Evolutionary conservation across 495 filamentous ascomycete genomes (phyloP).

Genomic region (Trichoderma erinaceum): DNA sequence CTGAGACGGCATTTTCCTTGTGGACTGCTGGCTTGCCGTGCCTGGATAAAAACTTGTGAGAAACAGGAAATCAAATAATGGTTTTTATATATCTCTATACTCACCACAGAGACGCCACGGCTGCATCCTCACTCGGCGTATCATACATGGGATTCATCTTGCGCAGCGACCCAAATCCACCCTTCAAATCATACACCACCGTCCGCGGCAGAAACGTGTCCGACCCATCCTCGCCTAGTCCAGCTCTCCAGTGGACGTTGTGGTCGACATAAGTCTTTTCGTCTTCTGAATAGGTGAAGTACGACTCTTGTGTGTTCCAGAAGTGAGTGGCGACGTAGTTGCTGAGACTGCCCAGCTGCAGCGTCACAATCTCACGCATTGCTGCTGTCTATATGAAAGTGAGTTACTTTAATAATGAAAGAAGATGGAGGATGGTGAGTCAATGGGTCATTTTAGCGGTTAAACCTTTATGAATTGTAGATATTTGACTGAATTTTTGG

Average conservation of each 20-base stretch:
- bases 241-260: constrained; percentile 85
- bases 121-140: constrained; percentile 42
- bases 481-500: not conserved
- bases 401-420: no score
- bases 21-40: constrained; percentile 63
- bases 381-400: constrained; percentile 10
- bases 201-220: constrained; percentile 92
- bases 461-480: not conserved
- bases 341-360: constrained; percentile 86
- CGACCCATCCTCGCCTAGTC: constrained; percentile 71
- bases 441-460: no score
- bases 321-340: constrained; percentile 98
- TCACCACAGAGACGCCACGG: constrained; percentile 54
- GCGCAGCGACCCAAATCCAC: constrained; percentile 78
- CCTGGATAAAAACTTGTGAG: constrained; percentile 44
- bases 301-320: constrained; percentile 98
- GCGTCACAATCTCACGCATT: constrained; percentile 95
- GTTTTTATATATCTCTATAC: not conserved
- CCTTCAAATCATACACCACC: constrained; percentile 92
- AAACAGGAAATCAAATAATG: not conserved
- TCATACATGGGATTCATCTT: constrained; percentile 90
- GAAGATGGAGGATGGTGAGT: no score
- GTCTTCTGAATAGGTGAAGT: constrained; percentile 80
- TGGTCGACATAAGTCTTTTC: constrained; percentile 73
- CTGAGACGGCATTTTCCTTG: constrained; percentile 56